A percentile compares a stretch with the other conserved stretches of the same genome.
phyloP scores from a whole-genome alignment of 352 stramenopile species.

The Globisporangium nodosum region DNA sequence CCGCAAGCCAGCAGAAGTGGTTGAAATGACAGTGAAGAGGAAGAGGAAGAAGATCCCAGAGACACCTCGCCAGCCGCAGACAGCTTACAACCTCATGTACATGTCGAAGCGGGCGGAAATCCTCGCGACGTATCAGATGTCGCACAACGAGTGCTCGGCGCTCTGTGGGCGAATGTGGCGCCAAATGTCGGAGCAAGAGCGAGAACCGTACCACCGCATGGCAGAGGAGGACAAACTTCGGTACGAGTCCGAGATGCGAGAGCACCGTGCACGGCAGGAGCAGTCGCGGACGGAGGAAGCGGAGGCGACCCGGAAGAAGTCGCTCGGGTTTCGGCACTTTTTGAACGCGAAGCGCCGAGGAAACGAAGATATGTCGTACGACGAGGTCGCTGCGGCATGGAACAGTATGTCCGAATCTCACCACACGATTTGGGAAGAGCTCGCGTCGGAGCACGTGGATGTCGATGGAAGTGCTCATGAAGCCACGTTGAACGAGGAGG shows the following conservation, averaged over 20 bases:
- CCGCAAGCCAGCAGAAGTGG: conserved; percentile 1
- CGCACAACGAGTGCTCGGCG: conserved; percentile 59
- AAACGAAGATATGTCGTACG: conserved; percentile 17
- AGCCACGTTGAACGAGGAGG: conserved; percentile 4
- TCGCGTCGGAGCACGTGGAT: conserved; percentile 19
- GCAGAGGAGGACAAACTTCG: conserved; percentile 43
- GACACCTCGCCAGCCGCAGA: conserved; percentile 30
- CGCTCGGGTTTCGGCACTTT: conserved; percentile 30
- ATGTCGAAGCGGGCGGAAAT: conserved; percentile 50
- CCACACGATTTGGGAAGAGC: conserved; percentile 30
- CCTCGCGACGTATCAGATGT: conserved; percentile 48
- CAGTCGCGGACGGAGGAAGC: conserved; percentile 10
- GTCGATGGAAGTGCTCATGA: not conserved
- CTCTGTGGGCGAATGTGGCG: conserved; percentile 55
- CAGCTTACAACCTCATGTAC: conserved; percentile 63
- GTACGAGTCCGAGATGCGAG: conserved; percentile 33
- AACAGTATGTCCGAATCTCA: conserved; percentile 26
- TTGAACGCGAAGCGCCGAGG: conserved; percentile 24
- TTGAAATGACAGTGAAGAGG: not conserved
- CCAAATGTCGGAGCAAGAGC: conserved; percentile 43
- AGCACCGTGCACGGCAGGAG: conserved; percentile 16
- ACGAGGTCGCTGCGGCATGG: conserved; percentile 31
- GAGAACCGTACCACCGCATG: conserved; percentile 49
- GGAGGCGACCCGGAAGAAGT: conserved; percentile 11
- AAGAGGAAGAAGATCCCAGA: conserved; percentile 19